These are phyloP conservation scores for Pyronema domesticum DNA, from an alignment of 495 filamentous ascomycete genomes.

Conservation along the genomic window DNA sequence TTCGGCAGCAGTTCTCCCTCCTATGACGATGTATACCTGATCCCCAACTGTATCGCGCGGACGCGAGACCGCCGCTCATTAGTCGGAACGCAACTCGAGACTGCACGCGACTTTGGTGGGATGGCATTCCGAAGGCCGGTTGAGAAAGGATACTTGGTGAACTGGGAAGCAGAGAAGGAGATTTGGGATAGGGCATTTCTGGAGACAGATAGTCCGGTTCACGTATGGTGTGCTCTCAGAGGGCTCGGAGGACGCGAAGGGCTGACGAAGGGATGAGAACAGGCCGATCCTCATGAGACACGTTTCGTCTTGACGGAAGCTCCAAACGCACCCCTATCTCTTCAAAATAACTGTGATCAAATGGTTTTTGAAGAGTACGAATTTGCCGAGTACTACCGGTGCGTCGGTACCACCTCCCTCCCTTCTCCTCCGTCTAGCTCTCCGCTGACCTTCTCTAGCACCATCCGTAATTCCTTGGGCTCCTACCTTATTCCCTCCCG, in stretches of 20 bases:
- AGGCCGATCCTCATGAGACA: conserved; percentile 63
- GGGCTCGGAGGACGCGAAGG: neutral
- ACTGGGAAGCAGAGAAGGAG: conserved; percentile 91
- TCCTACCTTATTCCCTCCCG: conserved; percentile 37
- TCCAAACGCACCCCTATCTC: conserved; percentile 60
- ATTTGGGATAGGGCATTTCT: conserved; percentile 91
- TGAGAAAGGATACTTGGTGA: conserved; percentile 81
- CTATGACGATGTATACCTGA: conserved; percentile 43
- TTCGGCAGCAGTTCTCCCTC: conserved; percentile 36
- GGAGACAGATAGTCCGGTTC: conserved; percentile 46
- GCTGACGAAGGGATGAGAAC: conserved; percentile 21
- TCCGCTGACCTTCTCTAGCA: conserved; percentile 29
- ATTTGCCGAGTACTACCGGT: conserved; percentile 71
- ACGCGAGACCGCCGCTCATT: conserved; percentile 62
- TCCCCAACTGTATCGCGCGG: conserved; percentile 78
- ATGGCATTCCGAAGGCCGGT: conserved; percentile 74
- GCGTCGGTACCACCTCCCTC: conserved; percentile 38
- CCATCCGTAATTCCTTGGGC: conserved; percentile 68
- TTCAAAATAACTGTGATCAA: conserved; percentile 86
- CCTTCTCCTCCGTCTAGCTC: neutral
- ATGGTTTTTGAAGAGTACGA: conserved; percentile 96
- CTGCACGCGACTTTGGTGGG: conserved; percentile 77
- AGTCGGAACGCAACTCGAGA: conserved; percentile 61
- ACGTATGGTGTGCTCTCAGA: conserved; percentile 4
- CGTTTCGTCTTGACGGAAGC: conserved; percentile 74